These are phyloP conservation scores for Aspergillus sp. DNA, from an alignment of 2,329 filamentous ascomycete genomes.

Conservation along the genomic window DNA sequence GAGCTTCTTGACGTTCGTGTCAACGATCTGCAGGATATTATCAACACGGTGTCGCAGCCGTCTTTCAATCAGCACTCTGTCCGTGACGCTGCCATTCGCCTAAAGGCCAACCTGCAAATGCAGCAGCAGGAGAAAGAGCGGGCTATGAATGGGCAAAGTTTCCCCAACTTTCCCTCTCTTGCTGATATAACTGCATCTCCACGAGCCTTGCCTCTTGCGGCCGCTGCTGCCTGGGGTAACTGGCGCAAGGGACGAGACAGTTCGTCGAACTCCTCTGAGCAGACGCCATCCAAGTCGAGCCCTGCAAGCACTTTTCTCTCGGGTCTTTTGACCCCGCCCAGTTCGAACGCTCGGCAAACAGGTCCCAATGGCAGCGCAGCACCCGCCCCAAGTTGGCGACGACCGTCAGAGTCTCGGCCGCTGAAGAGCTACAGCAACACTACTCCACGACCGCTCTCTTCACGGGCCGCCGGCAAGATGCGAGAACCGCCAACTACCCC, in stretches of 20 bases:
- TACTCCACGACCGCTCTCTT: slow-evolving; percentile 34
- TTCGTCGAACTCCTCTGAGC: slow-evolving; percentile 48
- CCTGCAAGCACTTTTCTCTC: slow-evolving; percentile 68
- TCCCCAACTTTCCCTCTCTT: slow-evolving; percentile 77
- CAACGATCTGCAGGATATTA: slow-evolving; percentile 90
- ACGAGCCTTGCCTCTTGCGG: slow-evolving; percentile 75
- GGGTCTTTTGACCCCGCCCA: slow-evolving; percentile 87
- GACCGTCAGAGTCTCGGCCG: slow-evolving; percentile 41
- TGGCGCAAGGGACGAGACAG: slow-evolving; percentile 76
- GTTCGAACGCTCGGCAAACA: slow-evolving; percentile 70
- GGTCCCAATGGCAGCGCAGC: slow-evolving; percentile 50
- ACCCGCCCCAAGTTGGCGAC: slow-evolving; percentile 32
- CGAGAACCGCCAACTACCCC: slow-evolving; percentile 53
- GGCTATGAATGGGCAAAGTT: slow-evolving; percentile 67
- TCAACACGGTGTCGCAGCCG: slow-evolving; percentile 74
- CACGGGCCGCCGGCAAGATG: slow-evolving; percentile 35
- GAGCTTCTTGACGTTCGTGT: slow-evolving; percentile 89
- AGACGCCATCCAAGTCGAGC: slow-evolving; percentile 65
- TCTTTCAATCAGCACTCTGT: slow-evolving; percentile 77
- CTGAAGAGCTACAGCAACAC: slow-evolving; percentile 36
- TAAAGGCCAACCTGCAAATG: slow-evolving; percentile 96
- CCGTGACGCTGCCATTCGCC: slow-evolving; percentile 87
- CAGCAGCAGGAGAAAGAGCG: slow-evolving; percentile 94
- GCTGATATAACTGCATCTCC: slow-evolving; percentile 79
- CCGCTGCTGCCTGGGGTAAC: slow-evolving; percentile 96